These are phyloP conservation scores for Hymenochaete sp. DNA, from an alignment of 1,284 basidiomycete genomes.

Conservation along the genomic window DNA sequence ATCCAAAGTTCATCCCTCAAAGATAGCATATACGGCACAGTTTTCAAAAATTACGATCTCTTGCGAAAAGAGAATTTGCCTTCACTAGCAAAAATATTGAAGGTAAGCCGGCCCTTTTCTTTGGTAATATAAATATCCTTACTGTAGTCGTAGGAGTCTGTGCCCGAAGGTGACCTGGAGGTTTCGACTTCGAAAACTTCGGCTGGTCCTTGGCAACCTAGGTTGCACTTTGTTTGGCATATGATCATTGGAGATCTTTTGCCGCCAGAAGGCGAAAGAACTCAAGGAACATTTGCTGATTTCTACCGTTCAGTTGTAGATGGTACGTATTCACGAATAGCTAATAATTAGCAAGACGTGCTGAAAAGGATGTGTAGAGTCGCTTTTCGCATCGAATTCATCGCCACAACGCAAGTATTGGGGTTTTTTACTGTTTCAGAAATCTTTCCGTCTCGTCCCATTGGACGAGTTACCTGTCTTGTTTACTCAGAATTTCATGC, in stretches of 20 bases:
- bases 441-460: slow-evolving; percentile 63
- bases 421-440: slow-evolving; percentile 91
- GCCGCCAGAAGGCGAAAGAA: slow-evolving; percentile 33
- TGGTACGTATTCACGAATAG: slow-evolving; percentile 40
- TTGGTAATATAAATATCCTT: slow-evolving; percentile 3
- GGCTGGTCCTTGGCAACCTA: slow-evolving; percentile 76
- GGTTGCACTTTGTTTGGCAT: slow-evolving; percentile 91
- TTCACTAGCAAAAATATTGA: slow-evolving; percentile 71
- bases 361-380: slow-evolving; percentile 43
- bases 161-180: slow-evolving; percentile 45
- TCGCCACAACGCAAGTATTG: slow-evolving; percentile 90
- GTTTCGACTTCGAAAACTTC: slow-evolving; percentile 37
- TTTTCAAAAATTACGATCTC: slow-evolving; percentile 67
- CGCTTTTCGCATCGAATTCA: slow-evolving; percentile 76
- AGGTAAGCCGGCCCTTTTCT: slow-evolving; percentile 37
- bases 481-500: slow-evolving; percentile 95
- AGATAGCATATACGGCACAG: slow-evolving; percentile 52
- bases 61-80: slow-evolving; percentile 65
- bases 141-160: slow-evolving; percentile 40
- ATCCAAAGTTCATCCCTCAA: slow-evolving; percentile 42
- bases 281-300: slow-evolving; percentile 65
- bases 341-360: neutral
- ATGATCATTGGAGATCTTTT: slow-evolving; percentile 73
- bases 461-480: slow-evolving; percentile 71
- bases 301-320: slow-evolving; percentile 89